These are phyloP conservation scores for Aspergillus wentii DNA, from an alignment of 495 filamentous ascomycete species.

Conservation along the genomic window DNA sequence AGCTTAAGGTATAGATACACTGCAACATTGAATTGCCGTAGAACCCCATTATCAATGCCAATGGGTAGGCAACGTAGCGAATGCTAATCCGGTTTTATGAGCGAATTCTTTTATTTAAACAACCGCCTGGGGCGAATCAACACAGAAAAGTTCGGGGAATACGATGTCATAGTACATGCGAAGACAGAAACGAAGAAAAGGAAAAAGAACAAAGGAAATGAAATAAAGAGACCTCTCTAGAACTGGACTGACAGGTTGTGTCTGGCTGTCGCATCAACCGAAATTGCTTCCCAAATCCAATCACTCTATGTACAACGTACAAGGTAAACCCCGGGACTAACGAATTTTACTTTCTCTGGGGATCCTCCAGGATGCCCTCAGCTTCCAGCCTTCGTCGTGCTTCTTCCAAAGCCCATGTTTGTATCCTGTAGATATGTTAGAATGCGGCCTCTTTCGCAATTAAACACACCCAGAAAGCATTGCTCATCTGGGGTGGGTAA, in stretches of 20 bases:
- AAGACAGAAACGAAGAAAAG: slow-evolving; percentile 18
- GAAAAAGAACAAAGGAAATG: slow-evolving; percentile 24
- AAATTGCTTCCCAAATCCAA: slow-evolving; percentile 29
- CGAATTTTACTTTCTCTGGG: slow-evolving; percentile 38
- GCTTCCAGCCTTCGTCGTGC: slow-evolving; percentile 87
- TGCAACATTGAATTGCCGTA: no score
- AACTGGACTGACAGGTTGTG: slow-evolving; percentile 30
- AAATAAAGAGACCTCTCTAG: slow-evolving; percentile 40
- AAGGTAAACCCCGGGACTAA: slow-evolving; percentile 20
- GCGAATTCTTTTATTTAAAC: slow-evolving; percentile 17
- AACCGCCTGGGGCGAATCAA: slow-evolving; percentile 22
- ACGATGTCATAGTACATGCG: slow-evolving; percentile 32
- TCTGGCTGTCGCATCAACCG: slow-evolving; percentile 28
- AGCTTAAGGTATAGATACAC: no score
- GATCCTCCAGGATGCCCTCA: slow-evolving; percentile 88
- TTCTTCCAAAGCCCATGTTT: slow-evolving; percentile 98
- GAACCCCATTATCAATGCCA: no score
- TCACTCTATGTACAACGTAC: slow-evolving; percentile 48
- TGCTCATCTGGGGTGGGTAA: slow-evolving; percentile 1
- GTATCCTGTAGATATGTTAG: slow-evolving; percentile 64
- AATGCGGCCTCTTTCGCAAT: no score
- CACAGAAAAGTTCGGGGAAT: slow-evolving; percentile 24
- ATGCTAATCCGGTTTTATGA: no score
- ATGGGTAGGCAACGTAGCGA: no score
- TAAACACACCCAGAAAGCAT: no score